Conservation (phyloP, 306 rosid species). For the Corylus americana region DNA sequence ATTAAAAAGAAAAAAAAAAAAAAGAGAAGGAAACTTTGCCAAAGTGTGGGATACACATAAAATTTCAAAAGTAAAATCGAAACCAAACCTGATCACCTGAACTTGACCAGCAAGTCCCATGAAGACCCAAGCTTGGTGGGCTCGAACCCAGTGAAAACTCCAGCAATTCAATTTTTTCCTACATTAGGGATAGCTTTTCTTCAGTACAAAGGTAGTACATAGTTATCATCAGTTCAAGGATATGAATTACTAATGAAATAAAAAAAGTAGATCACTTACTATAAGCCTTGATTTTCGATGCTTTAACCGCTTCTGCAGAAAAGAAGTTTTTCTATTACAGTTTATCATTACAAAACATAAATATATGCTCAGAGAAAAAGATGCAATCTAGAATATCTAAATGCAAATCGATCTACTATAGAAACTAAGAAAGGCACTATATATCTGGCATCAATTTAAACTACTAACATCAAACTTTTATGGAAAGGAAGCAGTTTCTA, state of each 20-base stretch:
- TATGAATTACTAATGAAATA: constrained; percentile 1
- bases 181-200: constrained; percentile 32
- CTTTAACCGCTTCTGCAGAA: constrained; percentile 75
- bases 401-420: background rate
- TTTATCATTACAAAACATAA: constrained; percentile 16
- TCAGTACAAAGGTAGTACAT: constrained; percentile 24
- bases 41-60: constrained; percentile 1
- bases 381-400: background rate
- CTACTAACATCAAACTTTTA: background rate
- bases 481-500: background rate
- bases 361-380: constrained; percentile 17
- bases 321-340: constrained; percentile 25
- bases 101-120: constrained; percentile 89
- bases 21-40: background rate
- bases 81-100: constrained; percentile 70
- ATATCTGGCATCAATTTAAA: background rate
- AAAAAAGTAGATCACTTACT: constrained; percentile 49
- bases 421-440: background rate
- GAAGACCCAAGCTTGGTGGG: constrained; percentile 85
- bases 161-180: constrained; percentile 84
- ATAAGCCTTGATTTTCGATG: constrained; percentile 73
- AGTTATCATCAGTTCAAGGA: constrained; percentile 25
- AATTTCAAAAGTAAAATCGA: constrained; percentile 28
- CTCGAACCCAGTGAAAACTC: constrained; percentile 81
- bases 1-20: background rate